These are phyloP conservation scores for Trypanosoma platydactyli DNA, from an alignment of 208 protist species.

Conservation along the genomic window DNA sequence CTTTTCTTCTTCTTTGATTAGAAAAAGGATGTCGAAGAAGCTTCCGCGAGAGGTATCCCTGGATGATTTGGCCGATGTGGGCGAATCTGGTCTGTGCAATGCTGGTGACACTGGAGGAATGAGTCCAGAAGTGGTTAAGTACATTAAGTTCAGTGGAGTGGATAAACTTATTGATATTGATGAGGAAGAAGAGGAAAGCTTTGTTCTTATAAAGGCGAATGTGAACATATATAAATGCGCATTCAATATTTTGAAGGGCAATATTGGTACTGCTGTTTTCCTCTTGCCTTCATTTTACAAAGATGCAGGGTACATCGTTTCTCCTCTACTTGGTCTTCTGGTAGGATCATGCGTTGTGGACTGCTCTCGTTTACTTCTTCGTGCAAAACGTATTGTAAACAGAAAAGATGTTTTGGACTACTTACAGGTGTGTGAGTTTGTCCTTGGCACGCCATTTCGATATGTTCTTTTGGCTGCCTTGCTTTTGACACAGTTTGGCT, in stretches of 20 bases:
- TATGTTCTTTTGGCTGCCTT: slow-evolving; percentile 27
- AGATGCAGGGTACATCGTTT: slow-evolving; percentile 26
- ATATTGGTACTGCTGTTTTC: slow-evolving; percentile 39
- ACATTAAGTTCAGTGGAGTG: neutral
- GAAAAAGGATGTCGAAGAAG: too few relatives aligned
- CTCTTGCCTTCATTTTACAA: slow-evolving; percentile 33
- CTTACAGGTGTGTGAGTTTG: slow-evolving; percentile 18
- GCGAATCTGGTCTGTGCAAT: too few relatives aligned
- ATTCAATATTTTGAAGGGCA: slow-evolving; percentile 51
- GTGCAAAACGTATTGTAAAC: slow-evolving; percentile 28
- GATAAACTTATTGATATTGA: neutral
- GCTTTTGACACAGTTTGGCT: slow-evolving; percentile 40
- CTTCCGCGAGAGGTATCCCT: too few relatives aligned
- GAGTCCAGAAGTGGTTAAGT: too few relatives aligned
- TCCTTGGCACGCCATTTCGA: slow-evolving; percentile 24
- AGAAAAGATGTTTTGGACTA: slow-evolving; percentile 22
- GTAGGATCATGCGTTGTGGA: slow-evolving; percentile 28
- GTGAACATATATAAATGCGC: slow-evolving; percentile 31
- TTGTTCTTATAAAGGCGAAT: slow-evolving; percentile 17
- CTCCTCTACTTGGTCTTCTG: slow-evolving; percentile 22
- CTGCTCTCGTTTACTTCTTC: slow-evolving; percentile 29
- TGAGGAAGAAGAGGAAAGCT: neutral
- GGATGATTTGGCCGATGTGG: too few relatives aligned
- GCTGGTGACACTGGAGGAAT: too few relatives aligned
- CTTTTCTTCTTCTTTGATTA: too few relatives aligned